Conservation (phyloP, 805 yeast species). For the Millerozyma miso region DNA sequence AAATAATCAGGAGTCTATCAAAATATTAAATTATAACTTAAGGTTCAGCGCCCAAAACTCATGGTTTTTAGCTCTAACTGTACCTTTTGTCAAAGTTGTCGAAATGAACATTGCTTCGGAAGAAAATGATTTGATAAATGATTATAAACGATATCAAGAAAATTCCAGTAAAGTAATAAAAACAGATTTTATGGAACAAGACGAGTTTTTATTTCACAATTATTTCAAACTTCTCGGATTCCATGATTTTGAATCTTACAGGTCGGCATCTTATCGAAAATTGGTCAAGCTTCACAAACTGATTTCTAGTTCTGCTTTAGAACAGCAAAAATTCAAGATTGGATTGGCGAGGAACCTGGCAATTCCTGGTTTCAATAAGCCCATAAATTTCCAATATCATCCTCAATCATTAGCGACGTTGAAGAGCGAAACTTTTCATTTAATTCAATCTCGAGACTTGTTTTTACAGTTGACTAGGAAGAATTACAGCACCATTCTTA, state of each 20-base stretch:
- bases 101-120: conserved; percentile 32
- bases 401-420: conserved; percentile 21
- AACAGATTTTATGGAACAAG: conserved; percentile 18
- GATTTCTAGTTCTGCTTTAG: conserved; percentile 9
- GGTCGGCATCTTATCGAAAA: conserved; percentile 11
- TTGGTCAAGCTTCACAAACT: conserved; percentile 16
- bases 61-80: conserved; percentile 34
- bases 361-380: conserved; percentile 16
- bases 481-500: conserved; percentile 22
- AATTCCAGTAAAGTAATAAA: conserved; percentile 10
- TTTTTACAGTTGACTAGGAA: conserved; percentile 24
- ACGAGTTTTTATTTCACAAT: conserved; percentile 15
- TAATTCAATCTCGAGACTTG: conserved; percentile 35
- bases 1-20: conserved; percentile 18
- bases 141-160: conserved; percentile 13
- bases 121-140: conserved; percentile 12
- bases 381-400: conserved; percentile 29
- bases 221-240: conserved; percentile 19
- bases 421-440: conserved; percentile 27
- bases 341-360: conserved; percentile 6
- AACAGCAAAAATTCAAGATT: conserved; percentile 2
- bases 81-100: conserved; percentile 34
- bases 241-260: conserved; percentile 15
- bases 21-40: conserved; percentile 31
- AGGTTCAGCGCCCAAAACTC: conserved; percentile 30